Conservation (phyloP, 352 stramenopile genomes). For the Globisporangium yorkense region DNA sequence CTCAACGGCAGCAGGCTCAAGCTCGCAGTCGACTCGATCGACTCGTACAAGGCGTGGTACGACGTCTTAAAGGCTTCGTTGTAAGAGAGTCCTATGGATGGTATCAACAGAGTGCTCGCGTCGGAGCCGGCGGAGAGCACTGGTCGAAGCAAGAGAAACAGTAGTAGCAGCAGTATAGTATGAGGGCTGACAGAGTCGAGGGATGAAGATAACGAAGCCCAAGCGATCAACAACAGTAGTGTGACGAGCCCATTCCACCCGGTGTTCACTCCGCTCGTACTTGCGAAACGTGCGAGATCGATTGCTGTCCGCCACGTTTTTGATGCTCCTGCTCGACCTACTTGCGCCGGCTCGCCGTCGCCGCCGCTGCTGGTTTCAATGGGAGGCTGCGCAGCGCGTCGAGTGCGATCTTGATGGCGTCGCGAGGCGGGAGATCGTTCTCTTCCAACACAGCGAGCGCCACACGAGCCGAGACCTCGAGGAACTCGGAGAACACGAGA, state of each 20-base stretch:
- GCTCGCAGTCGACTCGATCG: slow-evolving; percentile 63
- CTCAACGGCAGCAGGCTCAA: slow-evolving; percentile 52
- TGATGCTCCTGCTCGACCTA: slow-evolving; percentile 1
- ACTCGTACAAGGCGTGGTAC: slow-evolving; percentile 67
- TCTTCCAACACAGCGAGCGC: slow-evolving; percentile 54
- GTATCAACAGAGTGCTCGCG: neutral
- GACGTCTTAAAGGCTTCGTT: slow-evolving; percentile 47
- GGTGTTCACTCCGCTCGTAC: too few species aligned
- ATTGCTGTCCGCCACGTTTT: neutral
- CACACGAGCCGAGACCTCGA: slow-evolving; percentile 64
- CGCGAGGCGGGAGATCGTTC: slow-evolving; percentile 47
- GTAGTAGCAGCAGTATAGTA: too few species aligned
- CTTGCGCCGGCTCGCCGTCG: slow-evolving; percentile 20
- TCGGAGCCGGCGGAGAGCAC: neutral
- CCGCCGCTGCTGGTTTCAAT: slow-evolving; percentile 8
- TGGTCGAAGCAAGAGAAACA: neutral
- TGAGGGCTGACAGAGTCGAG: too few species aligned
- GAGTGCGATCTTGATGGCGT: slow-evolving; percentile 73
- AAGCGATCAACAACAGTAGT: neutral
- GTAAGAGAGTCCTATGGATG: neutral
- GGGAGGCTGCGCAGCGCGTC: slow-evolving; percentile 63
- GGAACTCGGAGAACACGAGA: slow-evolving; percentile 72
- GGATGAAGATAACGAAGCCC: neutral
- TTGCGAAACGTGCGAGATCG: too few species aligned
- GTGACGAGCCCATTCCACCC: too few species aligned